Conservation (phyloP, 768 basidiomycete species). For the Mrakia gelida region DNA sequence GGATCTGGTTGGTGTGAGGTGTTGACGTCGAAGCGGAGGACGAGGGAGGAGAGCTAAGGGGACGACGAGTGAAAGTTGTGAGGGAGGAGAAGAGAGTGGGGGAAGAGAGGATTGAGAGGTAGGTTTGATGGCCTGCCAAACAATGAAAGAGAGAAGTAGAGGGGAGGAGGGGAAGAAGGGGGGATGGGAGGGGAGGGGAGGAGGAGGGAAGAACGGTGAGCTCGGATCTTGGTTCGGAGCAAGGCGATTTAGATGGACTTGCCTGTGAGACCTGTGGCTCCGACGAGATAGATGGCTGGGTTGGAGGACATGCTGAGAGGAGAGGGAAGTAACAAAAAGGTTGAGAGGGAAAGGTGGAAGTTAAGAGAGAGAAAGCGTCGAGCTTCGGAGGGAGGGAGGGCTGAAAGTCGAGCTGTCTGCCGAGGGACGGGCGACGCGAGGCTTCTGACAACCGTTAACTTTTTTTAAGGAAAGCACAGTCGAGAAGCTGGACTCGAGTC, state of each 20-base stretch:
- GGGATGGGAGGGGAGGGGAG: background rate
- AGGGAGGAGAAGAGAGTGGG: constrained; percentile 36
- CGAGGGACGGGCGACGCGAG: too few species aligned
- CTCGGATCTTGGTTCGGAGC: background rate
- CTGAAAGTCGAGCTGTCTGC: too few species aligned
- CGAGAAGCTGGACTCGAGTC: too few species aligned
- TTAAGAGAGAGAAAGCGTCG: too few species aligned
- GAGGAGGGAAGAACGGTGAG: background rate
- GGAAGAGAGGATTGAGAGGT: constrained; percentile 35
- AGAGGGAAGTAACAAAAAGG: too few species aligned
- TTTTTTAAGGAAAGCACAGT: too few species aligned
- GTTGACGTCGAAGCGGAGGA: constrained; percentile 17
- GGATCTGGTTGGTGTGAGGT: constrained; percentile 33
- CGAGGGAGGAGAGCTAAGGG: constrained; percentile 21
- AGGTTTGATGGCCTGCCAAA: constrained; percentile 33
- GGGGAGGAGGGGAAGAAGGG: background rate
- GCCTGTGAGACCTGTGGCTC: constrained; percentile 42
- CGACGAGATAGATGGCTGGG: constrained; percentile 37
- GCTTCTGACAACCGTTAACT: too few species aligned
- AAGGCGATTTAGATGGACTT: background rate
- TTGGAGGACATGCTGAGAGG: background rate
- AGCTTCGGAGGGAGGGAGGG: too few species aligned
- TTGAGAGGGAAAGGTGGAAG: too few species aligned
- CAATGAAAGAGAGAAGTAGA: too few species aligned
- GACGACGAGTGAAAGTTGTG: constrained; percentile 38